Percentiles rank a stretch among this genome's conserved stretches.
Evolutionary conservation across 805 yeast genomes (phyloP).

Genomic region (Naumovozyma castellii): DNA sequence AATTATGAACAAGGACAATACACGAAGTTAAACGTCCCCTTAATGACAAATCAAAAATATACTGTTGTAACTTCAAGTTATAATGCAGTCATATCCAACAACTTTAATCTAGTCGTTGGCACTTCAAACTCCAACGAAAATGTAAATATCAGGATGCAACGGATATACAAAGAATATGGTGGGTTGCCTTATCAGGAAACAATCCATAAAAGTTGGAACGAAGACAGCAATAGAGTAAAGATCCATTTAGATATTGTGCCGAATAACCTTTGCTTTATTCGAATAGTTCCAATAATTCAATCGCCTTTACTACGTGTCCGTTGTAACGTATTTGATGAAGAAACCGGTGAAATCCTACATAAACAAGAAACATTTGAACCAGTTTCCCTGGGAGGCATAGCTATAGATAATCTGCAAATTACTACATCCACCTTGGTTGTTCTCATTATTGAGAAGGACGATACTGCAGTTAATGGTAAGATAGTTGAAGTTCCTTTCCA

Average conservation of each 20-base stretch:
- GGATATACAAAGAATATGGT: constrained; percentile 16
- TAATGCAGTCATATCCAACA: background rate
- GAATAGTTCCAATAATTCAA: constrained; percentile 10
- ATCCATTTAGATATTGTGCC: constrained; percentile 2
- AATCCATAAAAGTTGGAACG: constrained; percentile 6
- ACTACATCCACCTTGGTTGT: background rate
- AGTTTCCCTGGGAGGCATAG: background rate
- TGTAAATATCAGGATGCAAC: constrained; percentile 3
- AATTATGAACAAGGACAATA: constrained; percentile 8
- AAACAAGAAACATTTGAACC: constrained; percentile 5
- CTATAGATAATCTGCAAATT: background rate
- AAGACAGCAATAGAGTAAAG: constrained; percentile 7
- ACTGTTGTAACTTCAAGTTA: constrained; percentile 17
- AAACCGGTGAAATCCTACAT: constrained; percentile 9
- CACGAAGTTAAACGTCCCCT: constrained; percentile 7
- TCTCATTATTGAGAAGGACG: background rate
- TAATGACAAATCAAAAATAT: constrained; percentile 17
- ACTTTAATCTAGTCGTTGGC: constrained; percentile 7
- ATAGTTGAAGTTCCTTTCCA: background rate
- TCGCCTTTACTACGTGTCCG: constrained; percentile 5
- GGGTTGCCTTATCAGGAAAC: constrained; percentile 14
- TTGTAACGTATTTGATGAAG: constrained; percentile 16
- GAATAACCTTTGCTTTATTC: constrained; percentile 11
- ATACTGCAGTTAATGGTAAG: background rate
- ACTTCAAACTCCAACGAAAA: background rate